phyloP scores from a whole-genome alignment of 1,284 basidiomycete genomes.

The Cryptococcus sp. region DNA sequence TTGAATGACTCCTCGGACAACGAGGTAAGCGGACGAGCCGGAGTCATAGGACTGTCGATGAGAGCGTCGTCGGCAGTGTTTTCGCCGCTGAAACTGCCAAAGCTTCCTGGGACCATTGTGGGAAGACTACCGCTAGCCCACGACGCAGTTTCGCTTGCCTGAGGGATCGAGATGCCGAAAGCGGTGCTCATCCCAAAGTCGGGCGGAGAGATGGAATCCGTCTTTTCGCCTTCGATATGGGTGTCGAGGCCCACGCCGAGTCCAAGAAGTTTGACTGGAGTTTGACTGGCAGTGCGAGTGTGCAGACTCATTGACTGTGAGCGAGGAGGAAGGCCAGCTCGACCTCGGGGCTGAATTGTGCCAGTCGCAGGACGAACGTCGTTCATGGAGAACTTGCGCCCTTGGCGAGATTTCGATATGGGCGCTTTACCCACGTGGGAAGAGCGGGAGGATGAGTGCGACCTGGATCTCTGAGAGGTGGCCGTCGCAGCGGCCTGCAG shows the following conservation, averaged over 20 bases:
- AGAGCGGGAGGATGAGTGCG: constrained; percentile 35
- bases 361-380: constrained; percentile 31
- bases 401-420: constrained; percentile 24
- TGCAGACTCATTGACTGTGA: constrained; percentile 8
- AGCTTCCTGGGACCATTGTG: constrained; percentile 18
- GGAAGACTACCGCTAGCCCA: constrained; percentile 31
- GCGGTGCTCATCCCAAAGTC: constrained; percentile 17
- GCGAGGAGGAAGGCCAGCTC: constrained; percentile 7
- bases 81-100: constrained; percentile 27
- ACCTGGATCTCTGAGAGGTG: constrained; percentile 32
- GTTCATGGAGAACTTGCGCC: constrained; percentile 43
- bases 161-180: constrained; percentile 37
- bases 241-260: constrained; percentile 32
- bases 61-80: constrained; percentile 26
- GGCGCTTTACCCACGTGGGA: constrained; percentile 41
- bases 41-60: constrained; percentile 42
- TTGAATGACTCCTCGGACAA: constrained; percentile 36
- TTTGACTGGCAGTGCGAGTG: constrained; percentile 6
- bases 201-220: constrained; percentile 31
- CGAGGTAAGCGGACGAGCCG: constrained; percentile 27
- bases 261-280: constrained; percentile 15
- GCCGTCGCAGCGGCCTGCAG: constrained; percentile 7
- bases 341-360: constrained; percentile 16
- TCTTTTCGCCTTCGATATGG: constrained; percentile 29
- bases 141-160: constrained; percentile 12